These are phyloP conservation scores for Ettlia oleoabundans DNA, from an alignment of 139 green algal species.

Conservation along the genomic window DNA sequence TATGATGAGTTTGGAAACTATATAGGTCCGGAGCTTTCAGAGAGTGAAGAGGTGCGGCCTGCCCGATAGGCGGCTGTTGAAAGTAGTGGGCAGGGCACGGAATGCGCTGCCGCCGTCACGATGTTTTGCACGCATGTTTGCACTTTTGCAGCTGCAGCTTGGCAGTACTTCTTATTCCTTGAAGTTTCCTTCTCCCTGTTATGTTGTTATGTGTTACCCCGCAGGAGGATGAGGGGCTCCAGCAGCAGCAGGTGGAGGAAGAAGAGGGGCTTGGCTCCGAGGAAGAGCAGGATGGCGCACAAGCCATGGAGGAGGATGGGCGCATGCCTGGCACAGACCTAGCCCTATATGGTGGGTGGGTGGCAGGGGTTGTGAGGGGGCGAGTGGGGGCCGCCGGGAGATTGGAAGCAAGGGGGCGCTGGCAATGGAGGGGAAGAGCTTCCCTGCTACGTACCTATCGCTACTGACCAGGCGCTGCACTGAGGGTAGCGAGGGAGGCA, in stretches of 20 bases:
- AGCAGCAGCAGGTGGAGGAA: slow-evolving; percentile 55
- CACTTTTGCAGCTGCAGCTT: too few relatives aligned
- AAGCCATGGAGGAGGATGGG: slow-evolving; percentile 52
- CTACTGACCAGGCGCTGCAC: too few relatives aligned
- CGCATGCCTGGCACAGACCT: slow-evolving; percentile 30
- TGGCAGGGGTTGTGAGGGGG: too few relatives aligned
- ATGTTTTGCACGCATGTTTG: too few relatives aligned
- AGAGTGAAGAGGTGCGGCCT: slow-evolving; percentile 75
- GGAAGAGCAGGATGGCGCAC: slow-evolving; percentile 44
- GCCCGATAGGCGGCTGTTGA: neutral
- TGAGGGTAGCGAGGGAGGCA: too few relatives aligned
- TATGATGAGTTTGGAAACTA: slow-evolving; percentile 99
- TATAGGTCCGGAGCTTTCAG: slow-evolving; percentile 90
- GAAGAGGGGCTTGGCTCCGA: slow-evolving; percentile 14
- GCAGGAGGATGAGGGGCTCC: slow-evolving; percentile 65
- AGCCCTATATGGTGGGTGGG: slow-evolving; percentile 1
- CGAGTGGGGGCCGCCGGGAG: too few relatives aligned
- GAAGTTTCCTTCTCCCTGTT: too few relatives aligned
- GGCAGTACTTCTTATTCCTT: too few relatives aligned
- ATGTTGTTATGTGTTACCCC: neutral
- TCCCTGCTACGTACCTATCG: too few relatives aligned
- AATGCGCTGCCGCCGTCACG: neutral
- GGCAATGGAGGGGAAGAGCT: too few relatives aligned
- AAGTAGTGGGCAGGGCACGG: neutral
- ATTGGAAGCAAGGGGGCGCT: too few relatives aligned